These are phyloP conservation scores for Penicillium sp. DNA, from an alignment of 2,329 filamentous ascomycete genomes.

Conservation along the genomic window DNA sequence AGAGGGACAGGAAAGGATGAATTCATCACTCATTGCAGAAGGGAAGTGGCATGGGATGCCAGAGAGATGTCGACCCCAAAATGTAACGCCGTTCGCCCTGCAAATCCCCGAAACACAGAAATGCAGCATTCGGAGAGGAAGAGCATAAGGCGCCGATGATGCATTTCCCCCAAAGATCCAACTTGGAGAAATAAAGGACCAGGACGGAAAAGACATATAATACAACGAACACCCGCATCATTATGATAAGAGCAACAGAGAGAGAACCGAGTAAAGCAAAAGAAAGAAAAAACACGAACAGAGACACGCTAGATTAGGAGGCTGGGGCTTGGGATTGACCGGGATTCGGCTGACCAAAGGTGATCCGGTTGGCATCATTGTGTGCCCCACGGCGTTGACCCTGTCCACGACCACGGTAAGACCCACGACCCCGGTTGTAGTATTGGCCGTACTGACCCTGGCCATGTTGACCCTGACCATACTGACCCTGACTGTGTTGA, in stretches of 20 bases:
- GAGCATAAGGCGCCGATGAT: conserved; percentile 17
- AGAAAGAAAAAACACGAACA: neutral
- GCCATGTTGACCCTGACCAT: conserved; percentile 31
- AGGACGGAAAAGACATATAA: conserved; percentile 26
- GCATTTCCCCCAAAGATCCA: conserved; percentile 12
- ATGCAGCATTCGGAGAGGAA: conserved; percentile 6
- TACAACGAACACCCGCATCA: conserved; percentile 27
- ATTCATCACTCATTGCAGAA: conserved; percentile 6
- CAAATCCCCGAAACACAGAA: conserved; percentile 12
- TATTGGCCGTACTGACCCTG: conserved; percentile 31
- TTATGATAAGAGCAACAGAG: conserved; percentile 12
- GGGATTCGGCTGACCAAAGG: conserved; percentile 27
- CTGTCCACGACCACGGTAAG: conserved; percentile 45
- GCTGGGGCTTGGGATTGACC: conserved; percentile 32
- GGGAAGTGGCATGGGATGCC: conserved; percentile 16
- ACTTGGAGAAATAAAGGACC: neutral
- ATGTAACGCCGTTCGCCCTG: conserved; percentile 21
- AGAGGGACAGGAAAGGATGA: conserved; percentile 2
- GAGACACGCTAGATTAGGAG: conserved; percentile 20
- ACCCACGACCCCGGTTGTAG: conserved; percentile 39
- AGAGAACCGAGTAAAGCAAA: neutral
- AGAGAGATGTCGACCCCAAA: conserved; percentile 12
- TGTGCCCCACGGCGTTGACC: conserved; percentile 41
- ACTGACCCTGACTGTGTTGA: conserved; percentile 25
- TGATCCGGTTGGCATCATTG: conserved; percentile 31